Percentiles rank a stretch among this genome's conserved stretches.
Conservation (phyloP, 2,329 filamentous ascomycete species). For the Endocalyx cinctus region DNA sequence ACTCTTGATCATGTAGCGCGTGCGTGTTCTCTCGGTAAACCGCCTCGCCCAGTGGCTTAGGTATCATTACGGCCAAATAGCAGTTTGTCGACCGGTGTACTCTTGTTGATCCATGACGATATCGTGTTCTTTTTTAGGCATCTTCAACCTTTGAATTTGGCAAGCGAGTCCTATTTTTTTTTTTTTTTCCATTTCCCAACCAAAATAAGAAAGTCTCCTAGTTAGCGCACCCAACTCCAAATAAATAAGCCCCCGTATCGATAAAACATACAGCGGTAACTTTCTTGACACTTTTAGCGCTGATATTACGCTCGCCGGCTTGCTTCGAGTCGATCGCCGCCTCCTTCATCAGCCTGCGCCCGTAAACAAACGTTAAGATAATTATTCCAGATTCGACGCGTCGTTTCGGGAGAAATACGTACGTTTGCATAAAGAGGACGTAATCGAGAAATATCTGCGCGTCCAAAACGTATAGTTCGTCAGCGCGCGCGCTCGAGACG, state of each 20-base stretch:
- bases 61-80: too few relatives aligned
- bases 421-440: slow-evolving; percentile 72
- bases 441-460: slow-evolving; percentile 78
- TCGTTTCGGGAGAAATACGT: slow-evolving; percentile 13
- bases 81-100: too few relatives aligned
- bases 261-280: slow-evolving; percentile 71
- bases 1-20: too few relatives aligned
- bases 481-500: not conserved
- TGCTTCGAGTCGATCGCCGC: slow-evolving; percentile 72
- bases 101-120: too few relatives aligned
- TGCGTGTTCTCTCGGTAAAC: too few relatives aligned
- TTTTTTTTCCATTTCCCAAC: too few relatives aligned
- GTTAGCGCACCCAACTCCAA: too few relatives aligned
- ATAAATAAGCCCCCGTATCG: too few relatives aligned
- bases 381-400: too few relatives aligned
- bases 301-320: slow-evolving; percentile 66
- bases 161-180: slow-evolving; percentile 61
- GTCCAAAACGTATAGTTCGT: slow-evolving; percentile 1
- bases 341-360: slow-evolving; percentile 68
- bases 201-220: too few relatives aligned
- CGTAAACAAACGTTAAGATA: too few relatives aligned
- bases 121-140: not conserved
- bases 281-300: slow-evolving; percentile 71
- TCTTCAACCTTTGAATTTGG: slow-evolving; percentile 63
- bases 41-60: too few relatives aligned